phyloP scores from a whole-genome alignment of 495 filamentous ascomycete species.

The Letharia lupina region DNA sequence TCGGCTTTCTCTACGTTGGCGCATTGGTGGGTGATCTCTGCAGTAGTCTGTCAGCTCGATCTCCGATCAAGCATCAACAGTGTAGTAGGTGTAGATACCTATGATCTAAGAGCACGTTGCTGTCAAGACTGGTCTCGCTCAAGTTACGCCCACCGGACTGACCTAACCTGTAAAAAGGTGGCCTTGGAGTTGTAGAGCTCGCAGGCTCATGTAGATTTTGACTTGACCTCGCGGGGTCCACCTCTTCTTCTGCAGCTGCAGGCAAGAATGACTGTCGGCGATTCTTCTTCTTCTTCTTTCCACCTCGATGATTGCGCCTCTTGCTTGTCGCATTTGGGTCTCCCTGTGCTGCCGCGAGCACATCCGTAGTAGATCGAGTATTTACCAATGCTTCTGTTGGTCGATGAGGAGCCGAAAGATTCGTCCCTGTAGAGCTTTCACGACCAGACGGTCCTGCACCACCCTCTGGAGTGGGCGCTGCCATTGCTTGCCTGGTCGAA shows the following conservation, averaged over 20 bases:
- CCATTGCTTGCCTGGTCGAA: slow-evolving; percentile 3
- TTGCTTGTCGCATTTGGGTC: slow-evolving; percentile 18
- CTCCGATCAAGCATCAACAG: neutral
- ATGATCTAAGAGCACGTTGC: slow-evolving; percentile 71
- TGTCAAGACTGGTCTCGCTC: slow-evolving; percentile 76
- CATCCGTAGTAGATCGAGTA: slow-evolving; percentile 21
- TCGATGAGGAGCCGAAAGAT: slow-evolving; percentile 16
- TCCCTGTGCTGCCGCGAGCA: slow-evolving; percentile 14
- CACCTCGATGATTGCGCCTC: slow-evolving; percentile 41
- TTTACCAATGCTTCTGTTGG: slow-evolving; percentile 21
- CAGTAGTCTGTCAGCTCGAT: slow-evolving; percentile 11
- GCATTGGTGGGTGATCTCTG: slow-evolving; percentile 63
- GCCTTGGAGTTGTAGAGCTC: slow-evolving; percentile 25
- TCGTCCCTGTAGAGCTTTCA: neutral
- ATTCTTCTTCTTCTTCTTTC: slow-evolving; percentile 51
- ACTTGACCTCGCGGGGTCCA: slow-evolving; percentile 29
- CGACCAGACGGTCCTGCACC: neutral
- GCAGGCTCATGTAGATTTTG: slow-evolving; percentile 30
- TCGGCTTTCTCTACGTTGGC: slow-evolving; percentile 56
- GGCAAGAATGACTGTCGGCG: slow-evolving; percentile 58
- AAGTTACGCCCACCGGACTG: slow-evolving; percentile 42
- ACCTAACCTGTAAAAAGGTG: slow-evolving; percentile 51
- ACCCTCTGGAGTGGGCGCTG: slow-evolving; percentile 8
- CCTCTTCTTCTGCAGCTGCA: slow-evolving; percentile 36
- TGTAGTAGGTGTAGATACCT: slow-evolving; percentile 39